These are phyloP conservation scores for Eucalyptus leucophloia DNA, from an alignment of 345 rosid genomes.

Conservation along the genomic window DNA sequence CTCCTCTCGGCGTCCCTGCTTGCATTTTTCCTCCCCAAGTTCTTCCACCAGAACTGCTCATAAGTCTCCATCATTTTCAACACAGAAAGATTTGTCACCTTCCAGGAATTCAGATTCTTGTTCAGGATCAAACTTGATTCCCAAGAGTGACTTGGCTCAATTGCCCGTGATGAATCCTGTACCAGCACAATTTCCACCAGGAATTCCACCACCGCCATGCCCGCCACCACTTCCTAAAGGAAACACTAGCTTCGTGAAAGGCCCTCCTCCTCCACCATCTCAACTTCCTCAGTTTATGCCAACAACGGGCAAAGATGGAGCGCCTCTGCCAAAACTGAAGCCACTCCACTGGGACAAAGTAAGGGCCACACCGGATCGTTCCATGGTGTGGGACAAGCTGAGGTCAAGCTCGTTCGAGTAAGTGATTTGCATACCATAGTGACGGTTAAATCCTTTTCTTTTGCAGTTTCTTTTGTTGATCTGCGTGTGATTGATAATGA, in stretches of 20 bases:
- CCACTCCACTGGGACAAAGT: conserved; percentile 99
- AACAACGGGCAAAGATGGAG: conserved; percentile 62
- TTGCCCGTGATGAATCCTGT: background rate
- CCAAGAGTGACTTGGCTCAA: background rate
- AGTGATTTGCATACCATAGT: background rate
- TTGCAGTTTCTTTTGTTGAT: background rate
- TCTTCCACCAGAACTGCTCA: background rate
- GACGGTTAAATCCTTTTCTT: background rate
- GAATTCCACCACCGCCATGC: conserved; percentile 48
- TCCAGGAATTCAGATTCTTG: conserved; percentile 8
- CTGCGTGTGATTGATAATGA: background rate
- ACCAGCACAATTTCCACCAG: background rate
- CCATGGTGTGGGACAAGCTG: conserved; percentile 93
- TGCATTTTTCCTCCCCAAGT: background rate
- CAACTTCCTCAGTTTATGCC: conserved; percentile 18
- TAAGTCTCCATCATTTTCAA: conserved; percentile 11
- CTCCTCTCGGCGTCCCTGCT: conserved; percentile 7
- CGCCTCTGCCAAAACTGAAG: conserved; percentile 74
- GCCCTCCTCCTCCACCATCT: conserved; percentile 68
- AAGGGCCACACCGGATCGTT: conserved; percentile 79
- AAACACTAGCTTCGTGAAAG: conserved; percentile 20
- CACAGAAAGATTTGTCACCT: conserved; percentile 8
- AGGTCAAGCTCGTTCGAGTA: conserved; percentile 95
- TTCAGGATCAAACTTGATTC: conserved; percentile 3
- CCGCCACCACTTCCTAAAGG: conserved; percentile 39